Evolutionary conservation across 208 protist species (phyloP), one percentile per base, ranked within the genome.

Genomic region (Strigomonas culicis): DNA sequence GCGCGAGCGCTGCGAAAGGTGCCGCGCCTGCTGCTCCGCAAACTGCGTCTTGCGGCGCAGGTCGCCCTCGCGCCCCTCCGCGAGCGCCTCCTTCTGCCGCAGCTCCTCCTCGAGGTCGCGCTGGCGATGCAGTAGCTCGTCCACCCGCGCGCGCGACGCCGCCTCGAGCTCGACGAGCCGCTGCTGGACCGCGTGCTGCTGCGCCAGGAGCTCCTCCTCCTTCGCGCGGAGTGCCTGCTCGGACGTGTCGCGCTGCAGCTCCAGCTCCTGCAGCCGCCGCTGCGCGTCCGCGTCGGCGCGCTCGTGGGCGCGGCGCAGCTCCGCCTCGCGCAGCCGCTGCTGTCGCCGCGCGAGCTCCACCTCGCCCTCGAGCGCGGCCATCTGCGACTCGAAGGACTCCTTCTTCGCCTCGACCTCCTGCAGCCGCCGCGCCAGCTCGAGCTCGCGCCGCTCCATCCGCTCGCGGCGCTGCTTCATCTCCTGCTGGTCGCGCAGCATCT

Each of bases 351-450:
- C 68, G 21, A 69, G 62, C 44, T 92, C 80, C 3, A 77, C 66
- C 63, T 92, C 75, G 8, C 31, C 74, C 70, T 90, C 82, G n/a
- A 95, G 71, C 4, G 69, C 68, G 31, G 70, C 63, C 82, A 95
- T 83, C 61, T 83, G 82, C 17, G 51, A 66, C 57, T 92, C 75
- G 68, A 89, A 93, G 19, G 63, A 32, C 39, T 73, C 52, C n/a
- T 77, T 74, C 75, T 92, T 67, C 34, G 78, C 78, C 58, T 91
- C 85, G 69, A 85, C 64, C 36, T 78, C 71, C 8, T 68, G 80
- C 68, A 86, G 69, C 8, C 68, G 75, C 31, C 50, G 59, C 31
- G 65, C 77, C 39, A 91, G 66, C 63, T 82, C 70, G 2, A 72
- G 69, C 75, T 94, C 82, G 22, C 82, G 74, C 66, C 63, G 56